Evolutionary conservation across 257 asterid genomes (phyloP).

Genomic region (Lithospermum erythrorhizon): DNA sequence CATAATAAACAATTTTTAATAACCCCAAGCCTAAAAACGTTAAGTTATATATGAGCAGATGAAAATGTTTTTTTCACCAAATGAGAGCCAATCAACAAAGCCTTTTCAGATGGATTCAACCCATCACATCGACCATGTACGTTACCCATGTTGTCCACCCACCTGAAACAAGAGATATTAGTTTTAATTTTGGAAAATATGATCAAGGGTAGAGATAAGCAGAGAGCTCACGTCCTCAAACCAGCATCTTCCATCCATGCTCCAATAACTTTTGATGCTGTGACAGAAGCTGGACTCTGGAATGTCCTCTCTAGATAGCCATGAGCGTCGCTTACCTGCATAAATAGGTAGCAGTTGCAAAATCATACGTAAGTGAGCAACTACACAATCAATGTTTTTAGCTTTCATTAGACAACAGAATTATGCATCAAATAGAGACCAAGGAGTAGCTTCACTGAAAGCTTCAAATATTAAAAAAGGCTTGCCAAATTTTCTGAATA

Average conservation of each 20-base stretch:
- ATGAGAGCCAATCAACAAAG: constrained; percentile 92
- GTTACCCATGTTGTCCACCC: constrained; percentile 98
- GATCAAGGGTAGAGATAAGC: constrained; percentile 3
- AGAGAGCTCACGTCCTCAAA: constrained; percentile 54
- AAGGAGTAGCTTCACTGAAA: too few species aligned
- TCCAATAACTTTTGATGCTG: constrained; percentile 62
- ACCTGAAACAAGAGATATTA: constrained; percentile 32
- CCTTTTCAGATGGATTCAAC: constrained; percentile 64
- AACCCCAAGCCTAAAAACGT: neutral
- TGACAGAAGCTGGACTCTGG: constrained; percentile 77
- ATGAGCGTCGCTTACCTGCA: constrained; percentile 90
- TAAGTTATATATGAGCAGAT: constrained; percentile 5
- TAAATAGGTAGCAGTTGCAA: constrained; percentile 5
- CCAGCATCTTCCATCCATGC: constrained; percentile 97
- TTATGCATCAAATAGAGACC: too few species aligned
- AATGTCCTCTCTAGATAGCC: constrained; percentile 82
- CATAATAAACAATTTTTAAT: constrained; percentile 3
- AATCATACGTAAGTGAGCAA: neutral
- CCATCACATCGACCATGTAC: constrained; percentile 87
- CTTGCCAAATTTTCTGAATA: too few species aligned
- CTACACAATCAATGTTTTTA: too few species aligned
- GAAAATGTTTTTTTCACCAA: constrained; percentile 50
- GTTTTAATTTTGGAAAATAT: constrained; percentile 5
- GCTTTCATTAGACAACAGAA: too few species aligned
- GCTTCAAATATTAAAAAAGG: too few species aligned